phyloP scores from a whole-genome alignment of 2,329 filamentous ascomycete species.

The Calonectria pteridis region DNA sequence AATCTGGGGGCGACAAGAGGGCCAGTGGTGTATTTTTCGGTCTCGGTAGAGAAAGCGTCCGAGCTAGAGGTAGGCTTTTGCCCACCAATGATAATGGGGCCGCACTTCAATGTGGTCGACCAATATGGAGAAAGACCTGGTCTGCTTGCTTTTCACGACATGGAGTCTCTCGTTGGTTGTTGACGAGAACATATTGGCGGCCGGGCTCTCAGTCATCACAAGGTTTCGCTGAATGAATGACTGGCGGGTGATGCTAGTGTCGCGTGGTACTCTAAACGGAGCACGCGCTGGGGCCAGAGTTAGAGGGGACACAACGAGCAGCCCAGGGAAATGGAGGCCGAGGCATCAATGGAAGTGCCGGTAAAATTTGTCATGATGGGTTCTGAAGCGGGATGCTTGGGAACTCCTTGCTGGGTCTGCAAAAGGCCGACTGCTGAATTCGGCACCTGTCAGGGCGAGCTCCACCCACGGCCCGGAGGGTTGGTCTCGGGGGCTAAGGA shows the following conservation, averaged over 20 bases:
- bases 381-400: constrained; percentile 5
- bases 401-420: constrained; percentile 12
- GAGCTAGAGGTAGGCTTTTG: constrained; percentile 5
- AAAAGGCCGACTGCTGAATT: constrained; percentile 22
- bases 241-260: background rate
- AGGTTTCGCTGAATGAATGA: background rate
- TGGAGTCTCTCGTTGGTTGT: constrained; percentile 19
- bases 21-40: constrained; percentile 22
- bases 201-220: background rate
- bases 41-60: constrained; percentile 17
- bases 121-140: constrained; percentile 30
- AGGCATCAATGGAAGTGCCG: background rate
- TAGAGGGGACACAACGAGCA: background rate
- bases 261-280: background rate
- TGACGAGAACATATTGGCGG: background rate
- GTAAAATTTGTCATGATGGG: background rate
- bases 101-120: constrained; percentile 25
- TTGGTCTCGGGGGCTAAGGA: constrained; percentile 33
- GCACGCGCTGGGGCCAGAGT: background rate
- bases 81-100: constrained; percentile 29
- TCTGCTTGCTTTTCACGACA: background rate
- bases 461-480: constrained; percentile 36
- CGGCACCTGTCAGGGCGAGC: constrained; percentile 26
- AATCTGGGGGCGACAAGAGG: constrained; percentile 38
- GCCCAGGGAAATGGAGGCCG: background rate